A percentile compares a stretch with the other conserved stretches of the same genome.
Evolutionary conservation across 1,284 basidiomycete species (phyloP).

Genomic region (Puccinia coronata): DNA sequence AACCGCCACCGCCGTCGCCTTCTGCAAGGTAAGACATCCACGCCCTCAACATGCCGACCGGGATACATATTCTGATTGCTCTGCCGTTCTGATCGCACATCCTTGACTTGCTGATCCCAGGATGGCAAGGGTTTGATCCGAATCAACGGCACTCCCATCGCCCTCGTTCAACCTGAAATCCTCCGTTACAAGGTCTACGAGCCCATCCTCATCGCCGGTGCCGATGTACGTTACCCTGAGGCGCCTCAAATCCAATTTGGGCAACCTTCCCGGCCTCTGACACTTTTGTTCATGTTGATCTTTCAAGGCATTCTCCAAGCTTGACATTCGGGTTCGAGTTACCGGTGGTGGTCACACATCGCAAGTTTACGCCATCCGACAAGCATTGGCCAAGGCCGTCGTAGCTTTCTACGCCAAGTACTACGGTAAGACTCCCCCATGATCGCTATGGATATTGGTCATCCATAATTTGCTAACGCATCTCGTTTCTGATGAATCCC

Average conservation of each 20-base stretch:
- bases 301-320: constrained; percentile 71
- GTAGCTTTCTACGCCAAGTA: constrained; percentile 70
- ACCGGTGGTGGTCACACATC: constrained; percentile 99
- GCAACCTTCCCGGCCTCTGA: not conserved
- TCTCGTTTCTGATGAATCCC: constrained; percentile 58
- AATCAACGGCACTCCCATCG: constrained; percentile 94
- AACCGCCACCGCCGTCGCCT: constrained; percentile 54
- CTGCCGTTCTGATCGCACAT: constrained; percentile 13
- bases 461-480: constrained; percentile 5
- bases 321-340: constrained; percentile 97
- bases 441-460: not conserved
- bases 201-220: constrained; percentile 59
- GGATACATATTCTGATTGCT: not conserved
- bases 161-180: constrained; percentile 83
- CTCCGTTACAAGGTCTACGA: constrained; percentile 99
- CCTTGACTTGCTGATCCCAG: constrained; percentile 53
- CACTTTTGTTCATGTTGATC: constrained; percentile 59
- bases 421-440: constrained; percentile 57
- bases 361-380: constrained; percentile 98
- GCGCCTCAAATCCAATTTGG: not conserved
- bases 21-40: constrained; percentile 34
- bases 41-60: not conserved
- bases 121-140: constrained; percentile 97
- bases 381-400: constrained; percentile 96
- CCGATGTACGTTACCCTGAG: constrained; percentile 47